phyloP scores from a whole-genome alignment of 2,329 filamentous ascomycete genomes.

The Chaetomium sp. region DNA sequence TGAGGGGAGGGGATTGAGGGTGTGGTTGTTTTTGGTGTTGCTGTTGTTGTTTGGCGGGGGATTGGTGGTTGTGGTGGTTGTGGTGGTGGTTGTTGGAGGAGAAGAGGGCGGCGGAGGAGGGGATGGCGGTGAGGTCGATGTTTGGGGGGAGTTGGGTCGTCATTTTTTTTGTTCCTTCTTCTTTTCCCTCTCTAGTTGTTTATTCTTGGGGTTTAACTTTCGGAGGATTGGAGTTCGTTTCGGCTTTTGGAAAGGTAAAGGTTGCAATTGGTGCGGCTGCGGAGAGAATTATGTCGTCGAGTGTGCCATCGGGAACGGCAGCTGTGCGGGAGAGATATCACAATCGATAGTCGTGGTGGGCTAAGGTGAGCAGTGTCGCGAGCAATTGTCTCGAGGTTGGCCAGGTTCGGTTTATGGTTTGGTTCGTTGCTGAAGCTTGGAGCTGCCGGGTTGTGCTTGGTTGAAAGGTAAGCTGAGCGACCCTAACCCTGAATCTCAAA shows the following conservation, averaged over 20 bases:
- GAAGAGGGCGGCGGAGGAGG: constrained; percentile 24
- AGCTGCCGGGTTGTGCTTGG: neutral
- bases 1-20: constrained; percentile 25
- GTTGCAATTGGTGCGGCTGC: neutral
- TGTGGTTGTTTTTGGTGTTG: neutral
- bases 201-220: neutral
- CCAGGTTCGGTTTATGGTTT: neutral
- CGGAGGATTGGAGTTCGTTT: neutral
- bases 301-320: neutral
- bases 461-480: neutral
- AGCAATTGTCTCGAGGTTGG: neutral
- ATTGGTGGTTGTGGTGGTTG: neutral
- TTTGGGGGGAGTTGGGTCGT: constrained; percentile 11
- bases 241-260: neutral
- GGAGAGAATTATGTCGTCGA: neutral
- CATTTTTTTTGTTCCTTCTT: constrained; percentile 17
- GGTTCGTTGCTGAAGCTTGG: neutral
- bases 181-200: neutral
- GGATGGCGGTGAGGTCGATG: constrained; percentile 21
- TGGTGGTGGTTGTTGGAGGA: constrained; percentile 2
- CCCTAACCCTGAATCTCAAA: constrained; percentile 10
- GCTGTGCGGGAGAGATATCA: neutral
- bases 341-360: neutral
- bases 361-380: neutral
- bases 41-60: neutral